Conservation (phyloP, 2,329 filamentous ascomycete species). For the Colletotrichum kahawae region DNA sequence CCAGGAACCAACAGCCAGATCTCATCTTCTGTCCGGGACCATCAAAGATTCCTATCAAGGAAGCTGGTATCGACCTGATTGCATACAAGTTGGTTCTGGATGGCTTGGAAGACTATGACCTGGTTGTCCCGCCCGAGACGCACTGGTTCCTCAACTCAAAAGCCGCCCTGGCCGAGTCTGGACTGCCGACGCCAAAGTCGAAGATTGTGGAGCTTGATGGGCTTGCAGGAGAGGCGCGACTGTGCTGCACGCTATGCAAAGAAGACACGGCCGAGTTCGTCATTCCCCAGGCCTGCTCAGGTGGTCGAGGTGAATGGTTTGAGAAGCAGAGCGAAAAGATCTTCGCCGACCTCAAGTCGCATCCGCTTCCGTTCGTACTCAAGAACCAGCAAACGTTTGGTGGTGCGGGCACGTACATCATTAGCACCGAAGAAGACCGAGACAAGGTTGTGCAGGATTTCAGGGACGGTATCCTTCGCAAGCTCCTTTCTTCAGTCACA, state of each 20-base stretch:
- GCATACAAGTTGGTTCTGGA: constrained; percentile 34
- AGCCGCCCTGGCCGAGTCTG: constrained; percentile 35
- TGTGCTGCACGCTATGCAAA: constrained; percentile 31
- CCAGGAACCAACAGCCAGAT: constrained; percentile 30
- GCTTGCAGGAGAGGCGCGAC: constrained; percentile 10
- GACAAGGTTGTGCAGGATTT: constrained; percentile 27
- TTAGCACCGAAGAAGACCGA: constrained; percentile 30
- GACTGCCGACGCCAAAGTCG: constrained; percentile 35
- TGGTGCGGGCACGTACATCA: constrained; percentile 39
- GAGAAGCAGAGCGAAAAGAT: constrained; percentile 29
- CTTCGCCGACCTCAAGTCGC: constrained; percentile 26
- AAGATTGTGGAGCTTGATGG: constrained; percentile 30
- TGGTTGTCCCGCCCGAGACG: constrained; percentile 32
- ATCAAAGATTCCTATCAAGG: constrained; percentile 26
- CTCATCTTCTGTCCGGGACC: constrained; percentile 37
- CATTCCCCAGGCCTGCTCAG: constrained; percentile 31
- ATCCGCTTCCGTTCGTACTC: constrained; percentile 37
- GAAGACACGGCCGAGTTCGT: constrained; percentile 18
- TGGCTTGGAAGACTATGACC: constrained; percentile 30
- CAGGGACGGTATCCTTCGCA: constrained; percentile 29
- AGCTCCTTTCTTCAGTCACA: constrained; percentile 34
- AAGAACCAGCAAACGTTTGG: constrained; percentile 43
- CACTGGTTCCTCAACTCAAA: constrained; percentile 42
- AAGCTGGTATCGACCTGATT: constrained; percentile 32
- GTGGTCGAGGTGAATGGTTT: constrained; percentile 33